Base-by-base conservation (phyloP, 2,329 filamentous ascomycete genomes). In the Colletotrichum costaricense region DNA sequence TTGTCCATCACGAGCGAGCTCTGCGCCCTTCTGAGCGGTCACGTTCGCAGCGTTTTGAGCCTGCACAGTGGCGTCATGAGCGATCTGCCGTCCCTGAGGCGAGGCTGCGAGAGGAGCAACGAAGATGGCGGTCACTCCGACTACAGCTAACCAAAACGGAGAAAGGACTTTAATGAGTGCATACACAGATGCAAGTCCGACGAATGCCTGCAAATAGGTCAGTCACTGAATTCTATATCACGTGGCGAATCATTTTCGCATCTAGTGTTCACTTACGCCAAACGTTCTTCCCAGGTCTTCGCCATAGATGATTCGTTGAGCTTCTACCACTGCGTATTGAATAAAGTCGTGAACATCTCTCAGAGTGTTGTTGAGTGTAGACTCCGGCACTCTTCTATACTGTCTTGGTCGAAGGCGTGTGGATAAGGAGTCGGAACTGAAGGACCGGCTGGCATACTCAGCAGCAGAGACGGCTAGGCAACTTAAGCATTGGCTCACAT, bases 261-360 rank as follows among this genome's bases (percentile, higher is more conserved):
- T n/a, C 4, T 9, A 3, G 33, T 35, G 33, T 35, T 35, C 5
- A 63, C 70, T 14, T 38, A 73, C 70, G 12, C 22, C 64, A 24
- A 73, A 64, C 2, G 70, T 64, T 26, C 52, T 63, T 49, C 38
- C 42, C 4, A 73, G 46, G 16, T 73, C 66, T 33, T 73, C 24
- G 5, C 70, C 70, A 12, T 59, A 68, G 2, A 64, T 26, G 5
- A 58, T 55, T 19, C 54, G 60, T n/a, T 73, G 70, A 3, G 42
- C 38, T 28, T 69, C 42, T 3, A 73, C 42, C 2, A 55, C 54
- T 11, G 38, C 28, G 14, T 64, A 63, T 46, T 73, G 70, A n/a
- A 69, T 26, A 2, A 73, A 55, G 19, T 73, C 70, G 14, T 73
- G 70, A 2, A 73, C 16, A 33, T 73, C 70, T 24, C 49, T 69